Evolutionary conservation across 2,329 filamentous ascomycete species (phyloP), one percentile per base, ranked within the genome.

Genomic region (Gaeumannomyces sp.): DNA sequence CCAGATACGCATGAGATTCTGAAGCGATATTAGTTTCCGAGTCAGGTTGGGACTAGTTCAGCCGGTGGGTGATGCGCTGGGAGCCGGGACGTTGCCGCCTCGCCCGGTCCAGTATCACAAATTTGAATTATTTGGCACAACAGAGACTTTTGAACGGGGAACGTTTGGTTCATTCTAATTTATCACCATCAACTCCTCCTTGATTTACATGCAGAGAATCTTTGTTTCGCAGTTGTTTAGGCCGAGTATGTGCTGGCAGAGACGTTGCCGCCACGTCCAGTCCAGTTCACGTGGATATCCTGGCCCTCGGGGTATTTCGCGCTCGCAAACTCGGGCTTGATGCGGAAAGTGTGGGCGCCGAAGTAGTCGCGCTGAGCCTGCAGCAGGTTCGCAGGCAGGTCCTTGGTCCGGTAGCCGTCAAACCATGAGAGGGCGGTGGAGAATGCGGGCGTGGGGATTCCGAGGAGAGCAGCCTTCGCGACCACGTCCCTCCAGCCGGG

Each of bases 341-440:
- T 86, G 73, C 83, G 83, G 89, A 95, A 95, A 71, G 91, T 95
- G 85, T 95, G 91, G 69, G 91, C 91, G 78, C 95, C 95, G 77
- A 99, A 99, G 91, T 98, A 99, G 80, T 99, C 95, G 84, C 95
- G 91, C 87, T 99, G 95, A 66, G 94, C 95, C 85, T 99, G 95
- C 75, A 99, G 88, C 69, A 99, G 85, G 87, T 98, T 99, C 85
- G 95, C 95, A 67, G 95, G 95, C 72, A 99, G 88, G 78, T 98
- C 89, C 86, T 94, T 92, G 78, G 94, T 93, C 79, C 95, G 91
- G 88, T 98, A 97, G 70, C 95, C 95, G 78, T 99, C 95, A 82
- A 96, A 99, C 92, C 96, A 99, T 76, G 91, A 93, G 74, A 99
- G 88, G 62, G 95, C 95, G 67, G 95, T 98, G 77, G 90, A 93